These are phyloP conservation scores for Saccharomyces hybrid DNA, from an alignment of 1,139 yeast genomes.

Conservation along the genomic window DNA sequence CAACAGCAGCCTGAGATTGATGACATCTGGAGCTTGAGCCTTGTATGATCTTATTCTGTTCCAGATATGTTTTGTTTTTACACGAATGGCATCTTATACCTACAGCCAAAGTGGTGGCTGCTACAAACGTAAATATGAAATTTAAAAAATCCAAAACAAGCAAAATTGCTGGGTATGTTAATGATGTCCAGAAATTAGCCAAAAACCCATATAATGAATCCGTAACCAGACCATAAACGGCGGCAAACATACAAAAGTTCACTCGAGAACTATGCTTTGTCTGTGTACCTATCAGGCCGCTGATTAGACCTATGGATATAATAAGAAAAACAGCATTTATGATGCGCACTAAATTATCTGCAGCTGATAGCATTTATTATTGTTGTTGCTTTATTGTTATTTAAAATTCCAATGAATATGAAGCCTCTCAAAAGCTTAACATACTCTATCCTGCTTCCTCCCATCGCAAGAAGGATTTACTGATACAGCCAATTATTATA, in stretches of 20 bases:
- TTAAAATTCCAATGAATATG: not conserved
- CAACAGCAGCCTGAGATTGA: conserved; percentile 86
- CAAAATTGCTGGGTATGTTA: conserved; percentile 82
- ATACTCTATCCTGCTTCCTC: not conserved
- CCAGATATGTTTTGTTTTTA: conserved; percentile 55
- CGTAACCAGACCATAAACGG: conserved; percentile 76
- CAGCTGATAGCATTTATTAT: conserved; percentile 36
- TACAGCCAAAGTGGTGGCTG: conserved; percentile 89
- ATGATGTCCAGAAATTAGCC: conserved; percentile 69
- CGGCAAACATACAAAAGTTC: conserved; percentile 78
- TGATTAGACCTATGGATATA: conserved; percentile 77
- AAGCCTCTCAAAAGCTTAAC: conserved; percentile 1
- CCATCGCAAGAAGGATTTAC: not conserved
- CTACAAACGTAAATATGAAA: conserved; percentile 87
- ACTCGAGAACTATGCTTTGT: conserved; percentile 62
- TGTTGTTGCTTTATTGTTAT: conserved; percentile 10
- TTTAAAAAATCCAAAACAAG: conserved; percentile 76
- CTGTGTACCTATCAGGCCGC: conserved; percentile 71
- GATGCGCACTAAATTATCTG: conserved; percentile 68
- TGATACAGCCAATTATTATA: not conserved
- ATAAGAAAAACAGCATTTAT: conserved; percentile 68
- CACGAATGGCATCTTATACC: conserved; percentile 85
- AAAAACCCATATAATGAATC: conserved; percentile 71
- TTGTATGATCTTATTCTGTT: conserved; percentile 60
- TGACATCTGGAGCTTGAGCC: conserved; percentile 82